Conservation (phyloP, 345 rosid species). For the Sonneratia alba region DNA sequence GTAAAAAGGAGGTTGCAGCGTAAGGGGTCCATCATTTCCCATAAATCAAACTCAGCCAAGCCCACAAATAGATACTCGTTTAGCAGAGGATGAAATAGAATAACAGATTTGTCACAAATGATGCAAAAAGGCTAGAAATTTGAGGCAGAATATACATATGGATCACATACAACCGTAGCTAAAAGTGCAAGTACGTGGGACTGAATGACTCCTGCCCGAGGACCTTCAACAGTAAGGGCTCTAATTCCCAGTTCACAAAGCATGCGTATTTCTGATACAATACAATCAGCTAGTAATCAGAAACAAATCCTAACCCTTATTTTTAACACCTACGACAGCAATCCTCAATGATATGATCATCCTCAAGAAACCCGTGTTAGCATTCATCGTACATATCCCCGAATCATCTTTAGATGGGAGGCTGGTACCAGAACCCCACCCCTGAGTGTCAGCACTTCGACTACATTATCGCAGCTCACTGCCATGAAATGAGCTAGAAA, state of each 20-base stretch:
- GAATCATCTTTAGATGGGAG: neutral
- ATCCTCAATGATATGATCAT: neutral
- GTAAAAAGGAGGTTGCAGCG: too few species aligned
- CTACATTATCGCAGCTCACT: neutral
- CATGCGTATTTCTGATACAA: neutral
- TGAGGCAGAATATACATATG: conserved; percentile 1
- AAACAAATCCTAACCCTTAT: neutral
- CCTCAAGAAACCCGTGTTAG: conserved; percentile 2
- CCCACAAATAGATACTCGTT: neutral
- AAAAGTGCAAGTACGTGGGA: neutral
- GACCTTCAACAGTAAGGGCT: neutral
- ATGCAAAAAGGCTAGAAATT: neutral
- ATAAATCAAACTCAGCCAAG: neutral
- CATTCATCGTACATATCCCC: neutral
- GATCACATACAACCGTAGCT: neutral
- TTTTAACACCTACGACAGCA: neutral
- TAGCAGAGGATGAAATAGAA: neutral
- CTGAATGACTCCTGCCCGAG: neutral
- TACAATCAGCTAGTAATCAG: neutral
- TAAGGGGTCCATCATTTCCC: too few species aligned
- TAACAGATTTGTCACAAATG: neutral
- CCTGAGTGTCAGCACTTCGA: neutral
- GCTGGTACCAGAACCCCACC: neutral
- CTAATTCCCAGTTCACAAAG: neutral
- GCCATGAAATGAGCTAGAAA: neutral